Evolutionary conservation across 306 rosid genomes (phyloP).

Genomic region (Prunus mongolica): DNA sequence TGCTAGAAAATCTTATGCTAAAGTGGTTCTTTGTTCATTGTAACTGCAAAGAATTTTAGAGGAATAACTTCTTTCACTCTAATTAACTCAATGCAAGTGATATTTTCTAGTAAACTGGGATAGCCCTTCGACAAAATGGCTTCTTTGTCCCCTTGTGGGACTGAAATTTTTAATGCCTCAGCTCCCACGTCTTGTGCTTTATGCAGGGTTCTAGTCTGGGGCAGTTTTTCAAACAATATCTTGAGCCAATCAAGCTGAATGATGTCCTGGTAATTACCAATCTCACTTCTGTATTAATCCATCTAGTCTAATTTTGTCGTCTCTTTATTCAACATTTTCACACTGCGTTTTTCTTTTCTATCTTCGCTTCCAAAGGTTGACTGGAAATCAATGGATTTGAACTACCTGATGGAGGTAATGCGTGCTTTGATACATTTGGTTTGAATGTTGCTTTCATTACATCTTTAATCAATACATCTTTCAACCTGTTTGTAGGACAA

Average conservation of each 20-base stretch:
- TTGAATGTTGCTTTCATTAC: constrained; percentile 10
- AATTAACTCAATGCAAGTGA: neutral
- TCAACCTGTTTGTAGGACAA: constrained; percentile 54
- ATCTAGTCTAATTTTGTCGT: neutral
- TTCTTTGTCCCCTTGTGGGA: neutral
- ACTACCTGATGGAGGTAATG: constrained; percentile 87
- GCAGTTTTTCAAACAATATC: constrained; percentile 82
- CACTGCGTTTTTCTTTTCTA: constrained; percentile 22
- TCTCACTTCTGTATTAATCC: neutral
- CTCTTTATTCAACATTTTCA: constrained; percentile 11
- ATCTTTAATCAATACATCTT: constrained; percentile 15
- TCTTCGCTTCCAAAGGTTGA: constrained; percentile 52
- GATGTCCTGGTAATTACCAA: constrained; percentile 55
- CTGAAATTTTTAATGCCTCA: constrained; percentile 11
- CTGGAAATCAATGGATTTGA: constrained; percentile 84
- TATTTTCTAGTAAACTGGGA: neutral
- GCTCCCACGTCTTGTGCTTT: constrained; percentile 13
- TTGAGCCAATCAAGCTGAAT: constrained; percentile 88
- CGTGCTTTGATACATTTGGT: constrained; percentile 10
- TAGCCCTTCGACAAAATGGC: neutral
- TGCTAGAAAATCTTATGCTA: neutral
- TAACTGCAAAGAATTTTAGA: neutral
- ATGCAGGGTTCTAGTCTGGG: constrained; percentile 94
- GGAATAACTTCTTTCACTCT: neutral
- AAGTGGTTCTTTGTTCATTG: neutral